phyloP scores from a whole-genome alignment of 176 grass and related monocot species.

The Juncus inflexus region DNA sequence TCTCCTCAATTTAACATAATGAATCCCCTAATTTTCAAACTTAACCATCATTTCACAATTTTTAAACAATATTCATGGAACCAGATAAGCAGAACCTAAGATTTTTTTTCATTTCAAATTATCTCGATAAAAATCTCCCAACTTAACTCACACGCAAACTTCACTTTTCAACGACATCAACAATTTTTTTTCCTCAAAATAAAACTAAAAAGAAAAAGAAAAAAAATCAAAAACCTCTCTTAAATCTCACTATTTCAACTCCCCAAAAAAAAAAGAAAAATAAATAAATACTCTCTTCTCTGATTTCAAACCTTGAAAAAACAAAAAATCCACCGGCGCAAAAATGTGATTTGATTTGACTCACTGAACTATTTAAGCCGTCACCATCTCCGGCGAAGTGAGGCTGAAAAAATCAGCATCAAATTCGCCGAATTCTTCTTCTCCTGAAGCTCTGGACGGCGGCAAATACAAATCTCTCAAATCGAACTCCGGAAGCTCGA shows the following conservation, averaged over 20 bases:
- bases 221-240: conserved; percentile 14
- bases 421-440: conserved; percentile 24
- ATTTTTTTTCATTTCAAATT: conserved; percentile 14
- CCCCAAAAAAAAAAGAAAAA: not conserved
- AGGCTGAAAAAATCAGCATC: conserved; percentile 23
- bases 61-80: conserved; percentile 14
- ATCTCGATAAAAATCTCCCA: conserved; percentile 14
- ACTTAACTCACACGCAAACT: conserved; percentile 25
- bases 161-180: conserved; percentile 4
- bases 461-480: conserved; percentile 13
- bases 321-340: conserved; percentile 7
- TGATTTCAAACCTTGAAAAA: conserved; percentile 1
- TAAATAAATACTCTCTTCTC: conserved; percentile 17
- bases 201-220: not conserved
- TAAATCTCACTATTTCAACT: not conserved
- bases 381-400: not conserved
- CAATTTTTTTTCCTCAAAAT: conserved; percentile 10
- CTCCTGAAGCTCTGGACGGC: not conserved
- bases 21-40: conserved; percentile 10
- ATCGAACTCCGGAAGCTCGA: conserved; percentile 4
- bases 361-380: not conserved
- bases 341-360: conserved; percentile 4
- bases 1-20: conserved; percentile 5
- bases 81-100: conserved; percentile 16
- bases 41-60: not conserved